phyloP scores from a whole-genome alignment of 768 basidiomycete genomes.

The Panaeolus cyanescens region DNA sequence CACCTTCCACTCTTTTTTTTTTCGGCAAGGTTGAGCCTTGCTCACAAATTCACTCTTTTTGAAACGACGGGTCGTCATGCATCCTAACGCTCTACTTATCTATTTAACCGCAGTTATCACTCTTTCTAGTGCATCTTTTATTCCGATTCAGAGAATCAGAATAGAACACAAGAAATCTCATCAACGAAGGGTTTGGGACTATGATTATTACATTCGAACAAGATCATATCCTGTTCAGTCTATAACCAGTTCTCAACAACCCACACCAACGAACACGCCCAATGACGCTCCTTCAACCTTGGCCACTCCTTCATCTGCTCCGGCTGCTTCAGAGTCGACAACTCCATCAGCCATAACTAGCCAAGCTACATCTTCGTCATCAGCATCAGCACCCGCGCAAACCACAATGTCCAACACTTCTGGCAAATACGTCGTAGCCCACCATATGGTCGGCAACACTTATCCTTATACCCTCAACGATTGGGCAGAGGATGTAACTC shows the following conservation, averaged over 20 bases:
- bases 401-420: slow-evolving; percentile 4
- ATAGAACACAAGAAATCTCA: neutral
- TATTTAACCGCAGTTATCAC: slow-evolving; percentile 1
- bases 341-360: neutral
- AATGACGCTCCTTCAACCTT: slow-evolving; percentile 3
- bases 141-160: slow-evolving; percentile 20
- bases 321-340: neutral
- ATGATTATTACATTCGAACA: neutral
- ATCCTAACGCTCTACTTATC: neutral
- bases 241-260: neutral
- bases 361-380: slow-evolving; percentile 2
- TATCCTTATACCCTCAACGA: slow-evolving; percentile 57
- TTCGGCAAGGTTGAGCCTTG: slow-evolving; percentile 11
- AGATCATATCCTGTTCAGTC: neutral
- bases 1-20: slow-evolving; percentile 16
- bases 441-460: slow-evolving; percentile 69
- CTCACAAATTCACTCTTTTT: slow-evolving; percentile 4
- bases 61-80: slow-evolving; percentile 5
- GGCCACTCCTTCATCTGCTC: slow-evolving; percentile 7
- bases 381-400: neutral
- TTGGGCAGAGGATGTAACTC: slow-evolving; percentile 52
- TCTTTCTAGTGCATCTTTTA: slow-evolving; percentile 2
- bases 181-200: neutral
- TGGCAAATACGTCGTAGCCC: slow-evolving; percentile 54
- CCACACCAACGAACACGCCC: neutral